These are phyloP conservation scores for Coemansia sp. DNA, from an alignment of 192 early-diverging fungal species.

Conservation along the genomic window DNA sequence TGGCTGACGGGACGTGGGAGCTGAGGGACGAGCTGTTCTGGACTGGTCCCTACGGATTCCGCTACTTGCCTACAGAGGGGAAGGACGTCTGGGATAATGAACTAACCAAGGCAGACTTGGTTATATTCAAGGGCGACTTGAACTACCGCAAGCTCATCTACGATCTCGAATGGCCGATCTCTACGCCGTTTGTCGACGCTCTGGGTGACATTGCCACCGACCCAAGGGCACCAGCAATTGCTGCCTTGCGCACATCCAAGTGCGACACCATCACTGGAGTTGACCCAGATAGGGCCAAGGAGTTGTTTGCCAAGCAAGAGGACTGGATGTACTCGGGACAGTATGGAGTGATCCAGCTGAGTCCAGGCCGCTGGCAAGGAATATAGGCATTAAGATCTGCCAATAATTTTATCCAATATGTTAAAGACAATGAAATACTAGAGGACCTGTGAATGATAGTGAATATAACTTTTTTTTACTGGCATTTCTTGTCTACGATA, in stretches of 20 bases:
- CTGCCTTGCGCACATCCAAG: constrained; percentile 85
- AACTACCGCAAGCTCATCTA: constrained; percentile 97
- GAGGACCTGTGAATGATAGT: no score
- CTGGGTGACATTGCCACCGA: constrained; percentile 71
- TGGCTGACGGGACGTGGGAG: constrained; percentile 67
- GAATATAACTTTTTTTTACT: constrained; percentile 32
- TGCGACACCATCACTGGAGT: constrained; percentile 84
- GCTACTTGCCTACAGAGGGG: constrained; percentile 71
- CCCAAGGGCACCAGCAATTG: constrained; percentile 64
- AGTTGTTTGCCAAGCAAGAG: constrained; percentile 30
- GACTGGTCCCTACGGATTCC: constrained; percentile 82
- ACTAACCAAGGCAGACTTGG: constrained; percentile 60
- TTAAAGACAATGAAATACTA: not conserved
- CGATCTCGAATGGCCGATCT: constrained; percentile 84
- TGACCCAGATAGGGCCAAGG: constrained; percentile 40
- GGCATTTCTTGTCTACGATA: constrained; percentile 87
- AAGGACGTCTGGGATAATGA: constrained; percentile 66
- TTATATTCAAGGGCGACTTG: constrained; percentile 96
- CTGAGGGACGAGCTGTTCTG: constrained; percentile 80
- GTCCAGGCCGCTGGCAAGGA: constrained; percentile 46
- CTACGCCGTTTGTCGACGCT: constrained; percentile 82
- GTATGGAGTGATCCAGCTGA: constrained; percentile 69
- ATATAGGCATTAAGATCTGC: not conserved
- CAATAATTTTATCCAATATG: not conserved
- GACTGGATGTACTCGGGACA: constrained; percentile 75